Base-by-base conservation (phyloP, 345 rosid species). In the Eutrema heterophyllum region DNA sequence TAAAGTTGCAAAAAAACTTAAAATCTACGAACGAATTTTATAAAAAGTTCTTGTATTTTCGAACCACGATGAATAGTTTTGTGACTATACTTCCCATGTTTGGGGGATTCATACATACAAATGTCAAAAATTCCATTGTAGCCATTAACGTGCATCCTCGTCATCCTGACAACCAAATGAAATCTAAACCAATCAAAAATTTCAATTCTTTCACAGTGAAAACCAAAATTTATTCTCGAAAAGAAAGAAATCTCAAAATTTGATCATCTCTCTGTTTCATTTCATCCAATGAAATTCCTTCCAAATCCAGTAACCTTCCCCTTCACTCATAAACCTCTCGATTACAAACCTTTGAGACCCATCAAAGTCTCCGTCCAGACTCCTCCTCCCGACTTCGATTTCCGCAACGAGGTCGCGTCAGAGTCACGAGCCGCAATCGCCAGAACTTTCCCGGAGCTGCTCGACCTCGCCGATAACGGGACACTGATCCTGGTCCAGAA, bases 341-440 rank as follows among this genome's bases (percentile, higher is more conserved):
- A 13, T 6, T 11, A 60, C 13, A 85, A 77, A 73, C 81, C 72
- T 38, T 32, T 72, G 51, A 79, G 63, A 54, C 73, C 86, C 74
- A 56, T 40, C 30, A 79, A 58, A 16, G 96, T 79, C 72, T 84
- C 92, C 12, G 59, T 87, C 74, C 85, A 84, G 50, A 79, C 87
- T 18, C 96, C 93, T 9, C 96, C 97, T 0, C 81, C 85, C 3
- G 96, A 83, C 60, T 95, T 95, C 73, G 87, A 92, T 68, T 90
- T 82, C 89, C 81, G 89, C 73, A 63, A 78, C 36, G 81, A 83
- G 27, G 70, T 92, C 38, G 79, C 83, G 49, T 67, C 79, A 3
- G 82, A 82, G 5, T 92, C 96, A 32, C 81, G 83, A 44, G 84
- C 86, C 75, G 76, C 78, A 11, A 84, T 92, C 38, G 82, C 86